phyloP scores from a whole-genome alignment of 2,329 filamentous ascomycete genomes.

The Esteya vermicola region DNA sequence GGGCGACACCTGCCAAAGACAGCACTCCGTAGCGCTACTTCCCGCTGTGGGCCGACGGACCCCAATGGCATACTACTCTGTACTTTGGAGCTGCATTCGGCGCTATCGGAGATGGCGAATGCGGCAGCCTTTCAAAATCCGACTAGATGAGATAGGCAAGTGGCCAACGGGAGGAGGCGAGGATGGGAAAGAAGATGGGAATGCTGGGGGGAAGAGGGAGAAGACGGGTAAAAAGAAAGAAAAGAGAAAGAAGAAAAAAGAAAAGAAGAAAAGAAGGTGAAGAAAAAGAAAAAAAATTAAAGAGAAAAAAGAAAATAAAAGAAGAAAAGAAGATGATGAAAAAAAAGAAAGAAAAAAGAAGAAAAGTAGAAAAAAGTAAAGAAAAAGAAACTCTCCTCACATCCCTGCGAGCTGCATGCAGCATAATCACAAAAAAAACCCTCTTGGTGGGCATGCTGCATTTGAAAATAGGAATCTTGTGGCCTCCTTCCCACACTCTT shows the following conservation, averaged over 20 bases:
- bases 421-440: no score
- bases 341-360: background rate
- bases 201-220: background rate
- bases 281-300: background rate
- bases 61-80: no score
- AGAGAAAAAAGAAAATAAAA: background rate
- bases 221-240: background rate
- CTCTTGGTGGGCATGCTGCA: no score
- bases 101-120: no score
- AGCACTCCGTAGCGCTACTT: no score
- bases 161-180: background rate
- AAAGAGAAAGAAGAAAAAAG: background rate
- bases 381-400: background rate
- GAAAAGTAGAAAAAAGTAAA: background rate
- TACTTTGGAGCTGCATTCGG: no score
- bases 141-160: no score
- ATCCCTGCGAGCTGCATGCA: no score
- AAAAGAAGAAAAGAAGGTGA: background rate
- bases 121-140: no score
- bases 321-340: background rate
- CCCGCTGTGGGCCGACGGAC: no score
- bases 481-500: no score
- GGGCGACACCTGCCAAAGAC: no score
- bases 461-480: background rate
- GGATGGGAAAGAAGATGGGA: background rate